A percentile compares a stretch with the other conserved stretches of the same genome.
These are phyloP conservation scores for Penicillium sp. DNA, from an alignment of 2,329 filamentous ascomycete genomes.

Conservation along the genomic window DNA sequence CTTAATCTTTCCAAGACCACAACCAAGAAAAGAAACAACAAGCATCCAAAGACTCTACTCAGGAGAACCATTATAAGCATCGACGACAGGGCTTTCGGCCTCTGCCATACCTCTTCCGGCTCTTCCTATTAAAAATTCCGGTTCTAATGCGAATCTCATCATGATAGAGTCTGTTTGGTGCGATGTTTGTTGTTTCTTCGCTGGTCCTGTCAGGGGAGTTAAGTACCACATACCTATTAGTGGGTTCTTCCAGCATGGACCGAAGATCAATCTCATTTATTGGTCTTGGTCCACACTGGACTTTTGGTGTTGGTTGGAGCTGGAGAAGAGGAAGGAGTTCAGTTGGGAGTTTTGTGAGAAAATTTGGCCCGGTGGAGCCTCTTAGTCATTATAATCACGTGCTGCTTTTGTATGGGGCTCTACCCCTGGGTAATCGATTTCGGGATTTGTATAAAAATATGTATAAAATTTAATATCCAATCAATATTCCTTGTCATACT, in stretches of 20 bases:
- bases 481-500: not conserved
- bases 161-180: constrained; percentile 28
- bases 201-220: not conserved
- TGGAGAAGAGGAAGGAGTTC: constrained; percentile 3
- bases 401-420: not conserved
- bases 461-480: too few relatives aligned
- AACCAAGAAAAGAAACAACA: constrained; percentile 10
- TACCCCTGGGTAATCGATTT: not conserved
- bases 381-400: constrained; percentile 17
- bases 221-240: constrained; percentile 5
- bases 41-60: constrained; percentile 28
- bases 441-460: not conserved
- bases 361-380: constrained; percentile 16
- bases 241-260: constrained; percentile 4
- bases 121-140: constrained; percentile 47
- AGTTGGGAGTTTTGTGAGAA: constrained; percentile 14
- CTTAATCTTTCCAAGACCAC: not conserved
- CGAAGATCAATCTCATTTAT: constrained; percentile 3
- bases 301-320: not conserved
- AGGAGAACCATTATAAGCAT: constrained; percentile 50
- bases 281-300: constrained; percentile 7
- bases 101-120: constrained; percentile 48
- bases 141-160: constrained; percentile 44
- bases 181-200: constrained; percentile 5
- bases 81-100: constrained; percentile 38